These are phyloP conservation scores for Coccinonectria pachysandricola DNA, from an alignment of 2,329 filamentous ascomycete species.

Conservation along the genomic window DNA sequence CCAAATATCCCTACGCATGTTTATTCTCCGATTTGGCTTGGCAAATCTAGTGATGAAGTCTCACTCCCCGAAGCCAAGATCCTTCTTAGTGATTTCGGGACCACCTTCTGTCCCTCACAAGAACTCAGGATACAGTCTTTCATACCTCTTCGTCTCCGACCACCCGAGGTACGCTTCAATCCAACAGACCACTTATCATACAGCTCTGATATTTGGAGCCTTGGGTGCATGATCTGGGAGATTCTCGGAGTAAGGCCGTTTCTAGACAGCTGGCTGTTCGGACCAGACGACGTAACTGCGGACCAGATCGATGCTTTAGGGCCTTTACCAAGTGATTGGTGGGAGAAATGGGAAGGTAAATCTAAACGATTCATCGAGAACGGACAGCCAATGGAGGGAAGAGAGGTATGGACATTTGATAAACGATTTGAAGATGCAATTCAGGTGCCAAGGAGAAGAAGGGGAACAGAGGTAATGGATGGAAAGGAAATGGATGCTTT, in stretches of 20 bases:
- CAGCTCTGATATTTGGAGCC: conserved; percentile 29
- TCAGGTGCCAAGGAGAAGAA: conserved; percentile 1
- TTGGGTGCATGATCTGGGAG: conserved; percentile 25
- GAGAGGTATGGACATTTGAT: background rate
- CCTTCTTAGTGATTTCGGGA: conserved; percentile 24
- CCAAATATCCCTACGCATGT: conserved; percentile 22
- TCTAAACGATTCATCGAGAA: conserved; percentile 3
- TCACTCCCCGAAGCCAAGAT: conserved; percentile 11
- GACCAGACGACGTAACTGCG: conserved; percentile 5
- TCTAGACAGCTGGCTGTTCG: conserved; percentile 3
- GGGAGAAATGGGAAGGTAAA: conserved; percentile 8
- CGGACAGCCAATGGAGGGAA: background rate
- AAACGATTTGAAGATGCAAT: conserved; percentile 3
- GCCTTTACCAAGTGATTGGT: conserved; percentile 8
- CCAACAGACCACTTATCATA: conserved; percentile 22
- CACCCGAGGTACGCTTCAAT: conserved; percentile 26
- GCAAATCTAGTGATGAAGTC: conserved; percentile 20
- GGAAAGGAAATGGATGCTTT: conserved; percentile 2
- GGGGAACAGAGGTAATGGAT: background rate
- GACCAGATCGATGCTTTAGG: conserved; percentile 12
- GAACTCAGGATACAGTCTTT: conserved; percentile 15
- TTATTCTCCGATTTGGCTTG: conserved; percentile 23
- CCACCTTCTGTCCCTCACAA: conserved; percentile 20
- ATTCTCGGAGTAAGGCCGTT: conserved; percentile 18
- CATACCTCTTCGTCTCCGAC: conserved; percentile 18